Percentiles rank a stretch among this genome's conserved stretches.
phyloP scores from a whole-genome alignment of 2,329 filamentous ascomycete genomes.

The Talaromyces piceae region DNA sequence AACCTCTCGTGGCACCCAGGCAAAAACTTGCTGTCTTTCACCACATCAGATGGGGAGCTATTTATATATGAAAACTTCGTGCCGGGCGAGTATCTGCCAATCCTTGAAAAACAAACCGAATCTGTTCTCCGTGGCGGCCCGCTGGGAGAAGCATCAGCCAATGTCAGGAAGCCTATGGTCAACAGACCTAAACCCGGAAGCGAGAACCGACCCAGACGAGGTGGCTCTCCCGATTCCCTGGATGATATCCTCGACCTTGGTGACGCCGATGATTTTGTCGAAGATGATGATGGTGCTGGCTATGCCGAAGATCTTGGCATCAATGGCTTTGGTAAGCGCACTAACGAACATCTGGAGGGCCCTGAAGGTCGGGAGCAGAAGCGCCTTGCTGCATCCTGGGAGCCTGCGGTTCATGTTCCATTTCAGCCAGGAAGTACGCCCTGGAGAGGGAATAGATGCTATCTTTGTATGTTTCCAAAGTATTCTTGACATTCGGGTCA shows the following conservation, averaged over 20 bases:
- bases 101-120: conserved; percentile 52
- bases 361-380: conserved; percentile 43
- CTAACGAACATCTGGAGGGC: conserved; percentile 43
- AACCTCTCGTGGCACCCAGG: conserved; percentile 86
- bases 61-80: conserved; percentile 68
- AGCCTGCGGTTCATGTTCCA: conserved; percentile 67
- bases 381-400: conserved; percentile 43
- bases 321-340: conserved; percentile 57
- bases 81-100: conserved; percentile 40
- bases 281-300: conserved; percentile 90
- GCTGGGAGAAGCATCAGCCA: conserved; percentile 60
- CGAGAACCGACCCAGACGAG: conserved; percentile 46
- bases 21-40: conserved; percentile 83
- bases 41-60: conserved; percentile 84
- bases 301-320: conserved; percentile 56
- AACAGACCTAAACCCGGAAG: conserved; percentile 50
- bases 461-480: conserved; percentile 55
- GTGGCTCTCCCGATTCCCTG: conserved; percentile 65
- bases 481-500: neutral
- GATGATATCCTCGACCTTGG: conserved; percentile 69
- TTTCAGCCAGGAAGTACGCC: conserved; percentile 94
- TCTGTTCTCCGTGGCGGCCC: conserved; percentile 81
- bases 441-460: conserved; percentile 89
- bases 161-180: conserved; percentile 49
- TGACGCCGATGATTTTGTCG: conserved; percentile 73